Evolutionary conservation across 257 asterid species (phyloP), one percentile per base, ranked within the genome.

Genomic region (Voacanga thouarsii): DNA sequence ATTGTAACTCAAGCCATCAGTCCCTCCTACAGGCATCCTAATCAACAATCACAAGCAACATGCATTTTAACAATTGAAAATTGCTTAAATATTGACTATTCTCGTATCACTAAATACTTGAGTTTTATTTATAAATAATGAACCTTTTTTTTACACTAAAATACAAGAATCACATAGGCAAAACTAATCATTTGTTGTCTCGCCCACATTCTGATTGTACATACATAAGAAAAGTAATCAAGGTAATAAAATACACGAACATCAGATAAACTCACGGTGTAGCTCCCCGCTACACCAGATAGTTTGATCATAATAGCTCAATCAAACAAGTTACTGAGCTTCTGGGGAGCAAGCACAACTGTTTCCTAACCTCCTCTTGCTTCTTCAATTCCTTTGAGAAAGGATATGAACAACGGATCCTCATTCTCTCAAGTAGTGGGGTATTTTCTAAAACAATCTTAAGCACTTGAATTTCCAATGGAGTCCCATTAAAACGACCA

Each of bases 351-450:
- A 56, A 21, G 21, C 33, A 45, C 33, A 56, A 39, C 53, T 39
- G 69, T 21, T 56, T 39, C 64, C 53, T 74, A 57, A 57, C 39
- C 77, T 74, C 77, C 37, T 56, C 55, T 74, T 56, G 77, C 69
- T 26, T 39, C 55, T 56, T 37, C 69, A 39, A 44, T 41, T 56
- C 69, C n/a, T 28, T 56, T 57, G 77, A 74, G 14, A 56, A 55
- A 37, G 69, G 50, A 74, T 44, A 30, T 41, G 37, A 74, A 74
- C 68, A 57, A 56, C 21, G 55, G 55, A 39, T 74, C 51, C 66
- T 53, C 11, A 53, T 30, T 73, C 66, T 53, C 50, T 73, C 77
- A 26, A 73, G 18, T 33, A 59, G 11, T 7, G 12, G 6, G 11
- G 49, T 12, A 55, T 33, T 53, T 72, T 72, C 49, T 53, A 9